Percentiles rank a stretch among this genome's conserved stretches.
Conservation (phyloP, 768 basidiomycete species). For the Saitozyma sp. region DNA sequence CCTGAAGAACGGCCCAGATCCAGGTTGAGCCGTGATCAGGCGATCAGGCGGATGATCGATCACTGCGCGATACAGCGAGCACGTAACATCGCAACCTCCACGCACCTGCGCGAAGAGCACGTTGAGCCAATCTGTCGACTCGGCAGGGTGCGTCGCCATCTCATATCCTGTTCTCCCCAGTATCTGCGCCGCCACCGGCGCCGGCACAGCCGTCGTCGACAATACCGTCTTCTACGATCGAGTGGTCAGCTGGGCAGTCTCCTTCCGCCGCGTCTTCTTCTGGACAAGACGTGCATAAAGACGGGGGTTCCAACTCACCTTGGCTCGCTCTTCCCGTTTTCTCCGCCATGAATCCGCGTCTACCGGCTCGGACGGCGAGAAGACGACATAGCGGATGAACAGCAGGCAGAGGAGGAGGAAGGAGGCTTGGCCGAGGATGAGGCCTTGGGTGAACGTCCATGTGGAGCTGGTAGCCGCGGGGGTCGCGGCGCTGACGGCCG, state of each 20-base stretch:
- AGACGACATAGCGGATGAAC: conserved; percentile 91
- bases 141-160: conserved; percentile 56
- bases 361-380: conserved; percentile 64
- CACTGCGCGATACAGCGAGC: no score
- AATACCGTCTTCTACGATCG: conserved; percentile 23
- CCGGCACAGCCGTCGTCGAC: conserved; percentile 44
- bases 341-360: conserved; percentile 34
- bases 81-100: conserved; percentile 5
- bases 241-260: neutral
- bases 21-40: no score
- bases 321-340: conserved; percentile 32
- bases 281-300: no score
- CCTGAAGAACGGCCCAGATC: neutral
- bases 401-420: conserved; percentile 73
- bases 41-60: neutral
- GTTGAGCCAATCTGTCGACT: conserved; percentile 92
- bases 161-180: conserved; percentile 53
- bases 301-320: conserved; percentile 27
- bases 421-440: conserved; percentile 87
- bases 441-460: conserved; percentile 86
- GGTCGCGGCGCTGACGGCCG: neutral
- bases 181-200: conserved; percentile 43
- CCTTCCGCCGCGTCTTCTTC: no score
- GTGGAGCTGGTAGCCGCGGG: conserved; percentile 14
- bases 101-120: conserved; percentile 75